Percentiles rank a stretch among this genome's conserved stretches.
Evolutionary conservation across 176 grass and related monocot genomes (phyloP).

Genomic region (Aegilops speltoides): DNA sequence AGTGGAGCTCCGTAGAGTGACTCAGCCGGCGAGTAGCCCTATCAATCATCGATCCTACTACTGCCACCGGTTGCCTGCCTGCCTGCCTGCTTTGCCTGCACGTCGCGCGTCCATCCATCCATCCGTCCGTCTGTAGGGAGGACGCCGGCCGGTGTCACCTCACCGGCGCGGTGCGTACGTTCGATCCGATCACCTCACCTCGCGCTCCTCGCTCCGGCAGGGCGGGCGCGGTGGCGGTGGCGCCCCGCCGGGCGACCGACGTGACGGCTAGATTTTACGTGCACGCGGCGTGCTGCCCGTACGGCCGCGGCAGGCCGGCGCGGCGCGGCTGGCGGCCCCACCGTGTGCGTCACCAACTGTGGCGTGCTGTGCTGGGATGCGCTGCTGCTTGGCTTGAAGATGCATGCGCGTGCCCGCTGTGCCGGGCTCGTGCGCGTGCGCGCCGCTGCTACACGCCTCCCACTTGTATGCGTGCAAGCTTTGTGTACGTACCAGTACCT

Average conservation of each 20-base stretch:
- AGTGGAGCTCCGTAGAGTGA: not conserved
- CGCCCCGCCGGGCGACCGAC: conserved; percentile 8
- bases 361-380: not conserved
- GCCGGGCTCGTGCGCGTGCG: not conserved
- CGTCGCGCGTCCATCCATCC: conserved; percentile 6
- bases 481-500: not conserved
- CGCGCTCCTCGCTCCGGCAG: not conserved
- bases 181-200: not conserved
- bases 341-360: not conserved
- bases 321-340: not conserved
- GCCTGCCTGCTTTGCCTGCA: not conserved
- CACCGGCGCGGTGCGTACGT: not conserved
- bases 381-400: not conserved
- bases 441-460: not conserved
- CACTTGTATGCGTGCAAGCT: not conserved
- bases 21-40: not conserved
- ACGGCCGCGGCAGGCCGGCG: not conserved
- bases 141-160: not conserved
- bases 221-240: not conserved
- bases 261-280: conserved; percentile 3
- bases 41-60: not conserved
- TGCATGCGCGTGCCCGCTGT: not conserved
- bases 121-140: not conserved
- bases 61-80: not conserved
- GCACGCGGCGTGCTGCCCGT: conserved; percentile 15